Percentiles rank a stretch among this genome's conserved stretches.
Conservation (phyloP, 2,329 filamentous ascomycete genomes). For the Ceratocystis harringtonii region DNA sequence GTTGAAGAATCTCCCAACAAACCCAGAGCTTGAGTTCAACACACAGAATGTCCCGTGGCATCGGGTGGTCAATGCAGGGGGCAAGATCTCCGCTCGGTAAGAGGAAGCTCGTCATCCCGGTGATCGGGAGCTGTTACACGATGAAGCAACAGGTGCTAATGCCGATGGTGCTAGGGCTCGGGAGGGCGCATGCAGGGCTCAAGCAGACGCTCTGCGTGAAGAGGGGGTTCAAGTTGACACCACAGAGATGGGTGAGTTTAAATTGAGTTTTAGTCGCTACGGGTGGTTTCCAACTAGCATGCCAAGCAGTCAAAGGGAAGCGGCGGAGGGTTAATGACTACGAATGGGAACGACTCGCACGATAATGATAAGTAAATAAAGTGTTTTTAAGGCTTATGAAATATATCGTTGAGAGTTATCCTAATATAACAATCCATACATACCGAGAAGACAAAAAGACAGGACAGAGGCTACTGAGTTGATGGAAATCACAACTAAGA, state of each 20-base stretch:
- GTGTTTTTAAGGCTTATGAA: background rate
- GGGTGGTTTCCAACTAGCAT: constrained; percentile 41
- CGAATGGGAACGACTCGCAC: background rate
- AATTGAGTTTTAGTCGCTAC: constrained; percentile 35
- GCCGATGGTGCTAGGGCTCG: constrained; percentile 28
- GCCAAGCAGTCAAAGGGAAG: background rate
- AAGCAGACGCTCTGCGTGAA: constrained; percentile 34
- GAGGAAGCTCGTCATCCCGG: background rate
- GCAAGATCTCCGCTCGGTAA: constrained; percentile 70
- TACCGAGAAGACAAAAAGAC: background rate
- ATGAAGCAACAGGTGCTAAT: background rate
- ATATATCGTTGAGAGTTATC: background rate
- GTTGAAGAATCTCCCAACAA: constrained; percentile 64
- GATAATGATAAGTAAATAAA: no score
- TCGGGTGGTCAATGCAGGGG: constrained; percentile 76
- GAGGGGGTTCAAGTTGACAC: constrained; percentile 39
- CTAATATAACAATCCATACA: background rate
- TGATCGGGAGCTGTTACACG: no score
- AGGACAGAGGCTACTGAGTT: background rate
- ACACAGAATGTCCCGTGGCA: constrained; percentile 81
- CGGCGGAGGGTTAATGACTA: background rate
- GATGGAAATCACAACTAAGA: no score
- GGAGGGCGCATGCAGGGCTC: constrained; percentile 33
- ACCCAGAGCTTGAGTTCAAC: constrained; percentile 45
- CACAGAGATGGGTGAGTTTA: constrained; percentile 36